Base-by-base conservation (phyloP, 768 basidiomycete genomes). In the Suillus luteus region DNA sequence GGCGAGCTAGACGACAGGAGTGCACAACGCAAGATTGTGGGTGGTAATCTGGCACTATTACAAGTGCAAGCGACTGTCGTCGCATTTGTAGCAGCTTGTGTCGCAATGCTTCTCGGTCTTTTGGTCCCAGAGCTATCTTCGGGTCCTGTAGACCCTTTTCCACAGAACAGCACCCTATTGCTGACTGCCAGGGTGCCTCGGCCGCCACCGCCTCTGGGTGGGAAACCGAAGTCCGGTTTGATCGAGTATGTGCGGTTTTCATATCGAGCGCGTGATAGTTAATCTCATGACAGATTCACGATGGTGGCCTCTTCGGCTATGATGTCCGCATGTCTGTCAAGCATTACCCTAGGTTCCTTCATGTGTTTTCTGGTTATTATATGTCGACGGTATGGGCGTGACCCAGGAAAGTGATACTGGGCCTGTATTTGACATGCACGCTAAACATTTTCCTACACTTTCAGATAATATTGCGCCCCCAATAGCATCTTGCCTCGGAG, bases 391-490 rank as follows among this genome's bases (percentile, higher is more conserved):
- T 86, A 84, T 65, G 85, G 88, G 5, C 84, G 89, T 48, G 91
- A 99, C 75, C 97, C 97, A 62, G 96, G 95, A 89, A 70, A 54
- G 81, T 68, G 11, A 38, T 49, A 12, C 55, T 15, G 31, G 19
- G 14, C 33, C 24, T 4, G 55, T 22, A 35, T 41, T 31, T 24
- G 31, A 40, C 40, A 19, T 55, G 17, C 43, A 12, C 15, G 38
- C 33, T 62, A 19, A 70, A 59, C 10, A 4, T 15, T 31, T 52
- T 15, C 10, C 2, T 52, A 5, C 44, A 24, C 11, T 7, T 12
- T 38, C 70, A 94, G 95, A 97, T 72, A 99, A 99, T 74, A 96
- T 99, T 67, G 92, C 96, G 1, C 93, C 97, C 0, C 95, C 97
- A 0, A 82, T 99, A 10, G 97, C 97, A 0, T 86, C 94, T 3